phyloP scores from a whole-genome alignment of 768 basidiomycete species.

The Leucogyrophana mollusca region DNA sequence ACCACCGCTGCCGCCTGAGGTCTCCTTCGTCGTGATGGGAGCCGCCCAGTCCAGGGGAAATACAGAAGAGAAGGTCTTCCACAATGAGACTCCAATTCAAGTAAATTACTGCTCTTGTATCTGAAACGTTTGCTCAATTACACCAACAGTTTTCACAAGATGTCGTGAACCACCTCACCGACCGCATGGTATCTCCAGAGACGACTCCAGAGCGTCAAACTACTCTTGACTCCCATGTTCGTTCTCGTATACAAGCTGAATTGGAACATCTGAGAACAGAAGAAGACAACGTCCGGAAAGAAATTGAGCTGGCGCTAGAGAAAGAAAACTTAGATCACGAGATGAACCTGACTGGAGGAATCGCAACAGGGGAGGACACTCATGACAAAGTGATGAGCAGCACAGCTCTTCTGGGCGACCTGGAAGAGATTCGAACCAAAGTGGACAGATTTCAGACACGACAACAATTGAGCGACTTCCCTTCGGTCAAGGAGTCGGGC shows the following conservation, averaged over 20 bases:
- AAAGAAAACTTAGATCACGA: conserved; percentile 87
- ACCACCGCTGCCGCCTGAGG: too few relatives aligned
- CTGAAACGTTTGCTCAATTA: conserved; percentile 9
- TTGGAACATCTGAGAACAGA: conserved; percentile 62
- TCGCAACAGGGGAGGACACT: conserved; percentile 32
- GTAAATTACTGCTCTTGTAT: conserved; percentile 28
- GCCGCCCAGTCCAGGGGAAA: conserved; percentile 64
- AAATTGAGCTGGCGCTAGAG: conserved; percentile 80
- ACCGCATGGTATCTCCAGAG: conserved; percentile 56
- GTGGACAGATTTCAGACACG: conserved; percentile 69
- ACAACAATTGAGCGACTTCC: conserved; percentile 51
- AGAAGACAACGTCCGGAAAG: conserved; percentile 64
- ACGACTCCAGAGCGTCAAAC: conserved; percentile 70
- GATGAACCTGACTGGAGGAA: conserved; percentile 47
- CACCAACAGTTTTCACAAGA: conserved; percentile 71
- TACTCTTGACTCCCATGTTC: conserved; percentile 71
- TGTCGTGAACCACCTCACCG: conserved; percentile 77
- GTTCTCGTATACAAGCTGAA: conserved; percentile 68
- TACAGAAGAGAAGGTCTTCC: conserved; percentile 55
- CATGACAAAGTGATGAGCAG: conserved; percentile 55
- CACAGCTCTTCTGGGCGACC: conserved; percentile 63
- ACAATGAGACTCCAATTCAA: conserved; percentile 52
- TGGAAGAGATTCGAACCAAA: conserved; percentile 71
- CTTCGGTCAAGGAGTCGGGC: conserved; percentile 53
- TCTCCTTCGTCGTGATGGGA: conserved; percentile 48